A percentile compares a stretch with the other conserved stretches of the same genome.
These are phyloP conservation scores for Bolboschoenoplectus hybrid DNA, from an alignment of 202 grass and related monocot genomes.

Conservation along the genomic window DNA sequence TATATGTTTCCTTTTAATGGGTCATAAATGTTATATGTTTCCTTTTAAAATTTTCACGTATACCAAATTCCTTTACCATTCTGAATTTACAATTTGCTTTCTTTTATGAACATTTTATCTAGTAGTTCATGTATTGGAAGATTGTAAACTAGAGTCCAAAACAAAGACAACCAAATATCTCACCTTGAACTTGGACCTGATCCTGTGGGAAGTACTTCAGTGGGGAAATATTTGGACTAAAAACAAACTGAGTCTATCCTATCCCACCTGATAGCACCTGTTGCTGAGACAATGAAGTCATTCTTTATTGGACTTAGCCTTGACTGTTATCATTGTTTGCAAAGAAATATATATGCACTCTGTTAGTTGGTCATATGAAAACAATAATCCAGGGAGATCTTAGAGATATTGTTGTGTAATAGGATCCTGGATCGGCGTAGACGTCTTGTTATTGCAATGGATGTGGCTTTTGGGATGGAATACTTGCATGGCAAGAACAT, in stretches of 20 bases:
- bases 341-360: not conserved
- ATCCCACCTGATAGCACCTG: not conserved
- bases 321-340: not conserved
- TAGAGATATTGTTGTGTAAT: slow-evolving; percentile 12
- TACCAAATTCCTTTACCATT: not conserved
- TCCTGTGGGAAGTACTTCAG: not conserved
- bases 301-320: not conserved
- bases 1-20: slow-evolving; percentile 3
- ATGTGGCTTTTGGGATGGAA: slow-evolving; percentile 99
- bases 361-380: not conserved
- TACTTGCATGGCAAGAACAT: slow-evolving; percentile 98
- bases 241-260: not conserved
- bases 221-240: not conserved
- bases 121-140: slow-evolving; percentile 2
- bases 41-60: not conserved
- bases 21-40: not conserved
- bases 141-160: not conserved
- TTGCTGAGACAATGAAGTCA: not conserved
- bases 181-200: not conserved
- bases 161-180: not conserved
- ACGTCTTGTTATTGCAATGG: slow-evolving; percentile 87
- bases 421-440: slow-evolving; percentile 83
- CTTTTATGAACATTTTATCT: slow-evolving; percentile 16
- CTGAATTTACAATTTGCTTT: slow-evolving; percentile 19
- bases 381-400: not conserved